Conservation (phyloP, 2,329 filamentous ascomycete genomes). For the Fusarium xylarioides region DNA sequence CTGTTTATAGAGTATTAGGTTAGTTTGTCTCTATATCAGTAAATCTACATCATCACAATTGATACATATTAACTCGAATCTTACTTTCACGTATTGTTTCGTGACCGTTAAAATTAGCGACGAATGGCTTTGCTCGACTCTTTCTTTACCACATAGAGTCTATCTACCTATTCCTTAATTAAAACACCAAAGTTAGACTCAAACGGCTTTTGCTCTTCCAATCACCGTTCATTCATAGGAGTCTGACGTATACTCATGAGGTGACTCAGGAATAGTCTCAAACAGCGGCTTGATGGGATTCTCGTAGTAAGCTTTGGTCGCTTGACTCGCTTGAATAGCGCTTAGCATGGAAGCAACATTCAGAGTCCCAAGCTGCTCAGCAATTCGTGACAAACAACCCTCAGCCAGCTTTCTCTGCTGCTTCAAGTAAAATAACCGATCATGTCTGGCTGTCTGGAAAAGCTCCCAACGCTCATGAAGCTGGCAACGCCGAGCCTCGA, state of each 20-base stretch:
- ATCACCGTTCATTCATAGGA: too few species aligned
- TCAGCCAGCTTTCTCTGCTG: not conserved
- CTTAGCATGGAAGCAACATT: not conserved
- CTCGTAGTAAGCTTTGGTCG: accelerated
- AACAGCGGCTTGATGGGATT: not conserved
- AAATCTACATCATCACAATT: too few species aligned
- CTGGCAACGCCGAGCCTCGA: not conserved
- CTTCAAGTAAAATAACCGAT: not conserved
- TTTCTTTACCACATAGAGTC: too few species aligned
- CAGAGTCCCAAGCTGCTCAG: not conserved
- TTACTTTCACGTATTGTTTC: too few species aligned
- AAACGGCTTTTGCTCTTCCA: too few species aligned
- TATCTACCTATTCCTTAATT: too few species aligned
- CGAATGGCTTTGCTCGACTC: too few species aligned
- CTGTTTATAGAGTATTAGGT: slow-evolving; percentile 38
- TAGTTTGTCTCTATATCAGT: not conserved
- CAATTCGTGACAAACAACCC: not conserved
- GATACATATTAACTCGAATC: too few species aligned
- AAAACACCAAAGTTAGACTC: too few species aligned
- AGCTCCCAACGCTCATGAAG: not conserved
- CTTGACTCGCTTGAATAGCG: not conserved
- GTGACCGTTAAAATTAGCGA: too few species aligned
- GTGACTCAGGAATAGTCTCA: not conserved
- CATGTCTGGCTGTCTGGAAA: not conserved
- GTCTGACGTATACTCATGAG: not conserved